These are phyloP conservation scores for Penicillium digitatum DNA, from an alignment of 2,329 filamentous ascomycete genomes.

Conservation along the genomic window DNA sequence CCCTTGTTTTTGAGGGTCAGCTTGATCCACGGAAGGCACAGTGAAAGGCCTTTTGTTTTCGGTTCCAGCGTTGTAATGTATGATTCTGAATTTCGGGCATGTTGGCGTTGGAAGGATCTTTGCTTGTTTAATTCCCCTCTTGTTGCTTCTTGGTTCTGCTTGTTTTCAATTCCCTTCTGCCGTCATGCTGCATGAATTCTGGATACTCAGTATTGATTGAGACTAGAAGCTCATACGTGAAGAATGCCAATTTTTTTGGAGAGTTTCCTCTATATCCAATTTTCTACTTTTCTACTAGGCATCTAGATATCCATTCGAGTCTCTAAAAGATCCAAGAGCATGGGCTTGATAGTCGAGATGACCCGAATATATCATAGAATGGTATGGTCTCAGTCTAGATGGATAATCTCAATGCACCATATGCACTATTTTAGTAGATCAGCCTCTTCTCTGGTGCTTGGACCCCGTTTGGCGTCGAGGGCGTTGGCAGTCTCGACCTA, in stretches of 20 bases:
- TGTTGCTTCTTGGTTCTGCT: slow-evolving; percentile 10
- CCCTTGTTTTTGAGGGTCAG: background rate
- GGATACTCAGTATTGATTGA: slow-evolving; percentile 2
- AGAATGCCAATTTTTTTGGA: slow-evolving; percentile 5
- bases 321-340: background rate
- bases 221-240: slow-evolving; percentile 1
- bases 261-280: background rate
- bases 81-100: slow-evolving; percentile 9
- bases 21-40: slow-evolving; percentile 12
- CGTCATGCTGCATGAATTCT: background rate
- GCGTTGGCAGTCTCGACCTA: slow-evolving; percentile 6
- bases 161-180: slow-evolving; percentile 3
- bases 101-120: slow-evolving; percentile 19
- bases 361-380: background rate
- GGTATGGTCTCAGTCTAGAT: background rate
- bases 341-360: background rate
- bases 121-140: slow-evolving; percentile 23
- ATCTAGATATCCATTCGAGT: background rate
- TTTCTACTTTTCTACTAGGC: background rate
- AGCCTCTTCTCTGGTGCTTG: slow-evolving; percentile 8
- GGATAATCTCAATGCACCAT: background rate
- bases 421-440: background rate
- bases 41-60: slow-evolving; percentile 18
- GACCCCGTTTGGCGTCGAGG: slow-evolving; percentile 9
- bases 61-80: slow-evolving; percentile 23